phyloP scores from a whole-genome alignment of 768 basidiomycete genomes.

The Asterophora parasitica region DNA sequence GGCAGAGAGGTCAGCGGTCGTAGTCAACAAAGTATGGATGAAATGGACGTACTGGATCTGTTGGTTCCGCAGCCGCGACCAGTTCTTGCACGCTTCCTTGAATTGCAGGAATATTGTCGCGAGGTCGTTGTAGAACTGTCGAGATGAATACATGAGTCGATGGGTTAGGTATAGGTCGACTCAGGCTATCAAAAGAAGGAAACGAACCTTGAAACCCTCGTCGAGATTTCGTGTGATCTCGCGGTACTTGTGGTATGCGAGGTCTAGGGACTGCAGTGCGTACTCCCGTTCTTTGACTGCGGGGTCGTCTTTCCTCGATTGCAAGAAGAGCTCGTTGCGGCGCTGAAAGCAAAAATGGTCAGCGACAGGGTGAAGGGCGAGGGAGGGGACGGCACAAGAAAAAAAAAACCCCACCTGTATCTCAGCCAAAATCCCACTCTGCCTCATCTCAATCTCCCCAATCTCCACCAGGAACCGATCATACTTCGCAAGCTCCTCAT shows the following conservation, averaged over 20 bases:
- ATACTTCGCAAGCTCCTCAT: slow-evolving; percentile 78
- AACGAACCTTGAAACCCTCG: slow-evolving; percentile 77
- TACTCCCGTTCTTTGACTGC: slow-evolving; percentile 75
- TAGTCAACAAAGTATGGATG: too few species aligned
- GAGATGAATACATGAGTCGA: background rate
- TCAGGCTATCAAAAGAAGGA: background rate
- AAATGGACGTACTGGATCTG: slow-evolving; percentile 62
- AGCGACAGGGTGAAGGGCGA: too few species aligned
- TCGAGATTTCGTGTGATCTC: slow-evolving; percentile 83
- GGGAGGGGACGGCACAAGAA: too few species aligned
- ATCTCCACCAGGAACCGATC: slow-evolving; percentile 67
- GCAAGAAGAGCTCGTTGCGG: slow-evolving; percentile 66
- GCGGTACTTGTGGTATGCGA: slow-evolving; percentile 82
- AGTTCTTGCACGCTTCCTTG: slow-evolving; percentile 69
- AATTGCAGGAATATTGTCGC: slow-evolving; percentile 66
- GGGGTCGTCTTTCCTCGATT: slow-evolving; percentile 74
- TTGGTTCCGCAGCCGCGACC: slow-evolving; percentile 65
- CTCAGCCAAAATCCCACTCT: slow-evolving; percentile 57
- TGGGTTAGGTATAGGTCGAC: too few species aligned
- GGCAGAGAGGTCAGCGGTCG: slow-evolving; percentile 2
- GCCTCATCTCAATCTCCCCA: slow-evolving; percentile 47
- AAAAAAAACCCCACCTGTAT: slow-evolving; percentile 72
- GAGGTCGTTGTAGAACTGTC: slow-evolving; percentile 88
- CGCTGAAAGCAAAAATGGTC: slow-evolving; percentile 30
- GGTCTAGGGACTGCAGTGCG: slow-evolving; percentile 76